Percentiles rank a stretch among this genome's conserved stretches.
Evolutionary conservation across 176 grass and related monocot species (phyloP).

Genomic region (Oryza rufipogon): DNA sequence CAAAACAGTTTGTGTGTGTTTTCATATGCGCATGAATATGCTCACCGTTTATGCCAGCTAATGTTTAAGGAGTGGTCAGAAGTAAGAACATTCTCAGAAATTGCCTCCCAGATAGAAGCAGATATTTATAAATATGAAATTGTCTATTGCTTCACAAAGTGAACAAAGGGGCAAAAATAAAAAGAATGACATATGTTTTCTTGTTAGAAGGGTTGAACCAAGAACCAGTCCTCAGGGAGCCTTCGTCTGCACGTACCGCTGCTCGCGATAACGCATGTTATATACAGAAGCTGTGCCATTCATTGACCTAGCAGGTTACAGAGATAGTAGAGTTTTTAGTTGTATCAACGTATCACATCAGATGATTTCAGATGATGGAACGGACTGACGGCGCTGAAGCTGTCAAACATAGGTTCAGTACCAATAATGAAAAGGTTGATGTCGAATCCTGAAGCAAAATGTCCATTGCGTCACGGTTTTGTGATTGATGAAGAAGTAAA

Average conservation of each 20-base stretch:
- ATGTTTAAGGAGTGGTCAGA: neutral
- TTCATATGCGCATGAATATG: neutral
- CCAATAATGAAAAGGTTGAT: neutral
- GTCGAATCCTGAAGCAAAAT: neutral
- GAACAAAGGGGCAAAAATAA: too few relatives aligned
- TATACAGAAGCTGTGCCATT: neutral
- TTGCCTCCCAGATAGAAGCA: constrained; percentile 15
- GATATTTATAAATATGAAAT: neutral
- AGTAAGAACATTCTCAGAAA: constrained; percentile 39
- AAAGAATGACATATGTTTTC: neutral
- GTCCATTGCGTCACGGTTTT: neutral
- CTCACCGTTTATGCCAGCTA: neutral
- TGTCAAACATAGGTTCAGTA: neutral
- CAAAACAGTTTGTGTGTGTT: neutral
- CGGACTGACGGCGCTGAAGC: constrained; percentile 7
- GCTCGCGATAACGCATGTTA: neutral
- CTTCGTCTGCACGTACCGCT: neutral
- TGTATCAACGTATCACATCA: neutral
- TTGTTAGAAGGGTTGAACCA: constrained; percentile 31
- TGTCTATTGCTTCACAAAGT: neutral
- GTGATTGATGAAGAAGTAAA: neutral
- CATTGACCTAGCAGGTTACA: constrained; percentile 33
- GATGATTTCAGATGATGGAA: constrained; percentile 13
- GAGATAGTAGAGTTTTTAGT: neutral
- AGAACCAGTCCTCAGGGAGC: constrained; percentile 16